Evolutionary conservation across 352 stramenopile species (phyloP), one percentile per base, ranked within the genome.

Genomic region (Pythium utonaiense): DNA sequence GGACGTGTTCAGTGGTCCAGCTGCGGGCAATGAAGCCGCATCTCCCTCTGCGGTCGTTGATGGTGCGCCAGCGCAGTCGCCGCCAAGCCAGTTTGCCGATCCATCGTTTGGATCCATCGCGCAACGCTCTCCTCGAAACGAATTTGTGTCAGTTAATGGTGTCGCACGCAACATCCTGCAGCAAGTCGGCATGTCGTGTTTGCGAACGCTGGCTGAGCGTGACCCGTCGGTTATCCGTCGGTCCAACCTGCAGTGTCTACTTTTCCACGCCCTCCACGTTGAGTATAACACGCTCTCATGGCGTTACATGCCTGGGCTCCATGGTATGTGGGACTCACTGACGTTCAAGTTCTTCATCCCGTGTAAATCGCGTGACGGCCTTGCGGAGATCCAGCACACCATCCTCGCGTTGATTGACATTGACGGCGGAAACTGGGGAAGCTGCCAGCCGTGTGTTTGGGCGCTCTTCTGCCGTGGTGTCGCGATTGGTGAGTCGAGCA

Each of bases 201-300:
- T 95, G 50, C 81, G 83, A 6, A 92, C 85, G 6, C 71, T 95
- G 1, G 78, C 88, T 12, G 86, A 95, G 65, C 77, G 83, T 14
- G 82, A 95, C 38, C 81, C 86, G 21, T 53, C 64, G 3, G 69
- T 91, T 19, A 88, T 93, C 67, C 73, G 69, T 12, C 67, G 69
- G 16, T 70, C 86, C 28, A 81, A 78, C 45, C 48, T 93, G 7
- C 79, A 87, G 36, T 86, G 80, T 60, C 56, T 90, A 25, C 66
- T 95, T 7, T 93, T 93, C 67, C 82, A 84, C 34, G 83, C 83
- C 31, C 76, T 95, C 12, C 81, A 95, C 40, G 71, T 80, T 6
- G 82, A 90, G 59, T 82, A 78, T 51, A 91, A 73, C 21, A 71
- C 67, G 5, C 40, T 86, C 22, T 70, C 67, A 28, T 95, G 84